A percentile compares a stretch with the other conserved stretches of the same genome.
Conservation (phyloP, 2,329 filamentous ascomycete species). For the Aspergillus texensis region DNA sequence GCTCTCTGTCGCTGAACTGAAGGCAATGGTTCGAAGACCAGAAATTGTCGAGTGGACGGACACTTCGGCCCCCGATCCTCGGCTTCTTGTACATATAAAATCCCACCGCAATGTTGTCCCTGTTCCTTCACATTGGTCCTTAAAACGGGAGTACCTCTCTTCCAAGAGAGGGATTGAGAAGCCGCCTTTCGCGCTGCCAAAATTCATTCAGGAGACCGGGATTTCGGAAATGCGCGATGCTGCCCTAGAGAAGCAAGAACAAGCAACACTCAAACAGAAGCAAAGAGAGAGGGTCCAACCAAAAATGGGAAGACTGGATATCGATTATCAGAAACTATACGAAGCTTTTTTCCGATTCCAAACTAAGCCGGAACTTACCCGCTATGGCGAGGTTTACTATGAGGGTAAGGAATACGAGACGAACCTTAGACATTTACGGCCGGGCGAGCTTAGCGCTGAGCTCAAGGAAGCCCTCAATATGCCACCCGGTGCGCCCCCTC, state of each 20-base stretch:
- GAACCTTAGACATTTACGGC: slow-evolving; percentile 84
- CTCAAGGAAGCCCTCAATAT: slow-evolving; percentile 93
- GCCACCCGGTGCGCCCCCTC: slow-evolving; percentile 86
- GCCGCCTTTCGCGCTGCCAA: slow-evolving; percentile 85
- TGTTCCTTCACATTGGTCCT: slow-evolving; percentile 88
- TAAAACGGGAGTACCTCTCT: slow-evolving; percentile 96
- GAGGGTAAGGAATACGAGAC: slow-evolving; percentile 98
- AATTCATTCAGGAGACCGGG: slow-evolving; percentile 96
- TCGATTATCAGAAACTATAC: slow-evolving; percentile 97
- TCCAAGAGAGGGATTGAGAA: slow-evolving; percentile 98
- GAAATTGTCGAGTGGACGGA: slow-evolving; percentile 99
- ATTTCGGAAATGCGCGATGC: slow-evolving; percentile 98
- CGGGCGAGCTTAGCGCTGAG: slow-evolving; percentile 86
- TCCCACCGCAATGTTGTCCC: slow-evolving; percentile 93
- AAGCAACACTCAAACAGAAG: slow-evolving; percentile 90
- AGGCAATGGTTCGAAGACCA: slow-evolving; percentile 85
- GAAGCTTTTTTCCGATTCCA: slow-evolving; percentile 98
- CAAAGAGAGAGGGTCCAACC: slow-evolving; percentile 91
- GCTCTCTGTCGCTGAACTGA: slow-evolving; percentile 91
- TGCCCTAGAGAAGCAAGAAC: slow-evolving; percentile 91
- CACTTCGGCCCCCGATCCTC: slow-evolving; percentile 84
- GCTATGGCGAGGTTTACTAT: slow-evolving; percentile 99
- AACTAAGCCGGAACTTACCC: slow-evolving; percentile 89
- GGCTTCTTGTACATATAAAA: slow-evolving; percentile 90
- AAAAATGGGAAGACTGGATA: slow-evolving; percentile 96